A percentile compares a stretch with the other conserved stretches of the same genome.
phyloP scores from a whole-genome alignment of 495 filamentous ascomycete genomes.

The Xylona heveae region DNA sequence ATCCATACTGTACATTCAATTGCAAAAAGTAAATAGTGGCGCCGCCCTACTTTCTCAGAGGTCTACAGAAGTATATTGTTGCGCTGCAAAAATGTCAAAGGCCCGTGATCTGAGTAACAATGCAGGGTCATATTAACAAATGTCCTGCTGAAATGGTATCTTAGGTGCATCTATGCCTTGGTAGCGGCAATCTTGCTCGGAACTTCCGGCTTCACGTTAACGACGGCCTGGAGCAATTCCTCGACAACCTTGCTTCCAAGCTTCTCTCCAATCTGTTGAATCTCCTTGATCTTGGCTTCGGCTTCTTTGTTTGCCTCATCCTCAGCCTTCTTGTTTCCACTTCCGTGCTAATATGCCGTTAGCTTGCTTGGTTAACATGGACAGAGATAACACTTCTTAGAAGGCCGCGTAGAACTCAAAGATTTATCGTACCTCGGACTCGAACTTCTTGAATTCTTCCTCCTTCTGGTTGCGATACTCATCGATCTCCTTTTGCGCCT shows the following conservation, averaged over 20 bases:
- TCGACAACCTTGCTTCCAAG: slow-evolving; percentile 59
- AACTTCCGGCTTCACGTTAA: slow-evolving; percentile 52
- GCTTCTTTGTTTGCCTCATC: slow-evolving; percentile 69
- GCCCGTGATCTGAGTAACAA: too few species aligned
- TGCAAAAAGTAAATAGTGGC: too few species aligned
- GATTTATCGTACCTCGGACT: slow-evolving; percentile 53
- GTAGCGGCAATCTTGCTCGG: slow-evolving; percentile 19
- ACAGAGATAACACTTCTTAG: background rate
- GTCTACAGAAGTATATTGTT: too few species aligned
- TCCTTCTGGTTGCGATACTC: slow-evolving; percentile 83
- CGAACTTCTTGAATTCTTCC: slow-evolving; percentile 84
- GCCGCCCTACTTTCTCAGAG: too few species aligned
- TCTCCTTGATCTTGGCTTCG: slow-evolving; percentile 59
- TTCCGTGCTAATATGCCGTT: slow-evolving; percentile 38
- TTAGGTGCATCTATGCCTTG: too few species aligned
- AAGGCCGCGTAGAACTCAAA: background rate
- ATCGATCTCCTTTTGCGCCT: slow-evolving; percentile 96
- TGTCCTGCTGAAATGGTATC: too few species aligned
- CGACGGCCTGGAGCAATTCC: slow-evolving; percentile 57
- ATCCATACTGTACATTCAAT: too few species aligned
- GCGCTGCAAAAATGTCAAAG: too few species aligned
- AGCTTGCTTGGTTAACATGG: slow-evolving; percentile 1
- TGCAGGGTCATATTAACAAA: too few species aligned
- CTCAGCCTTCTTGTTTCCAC: slow-evolving; percentile 72
- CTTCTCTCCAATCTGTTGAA: slow-evolving; percentile 57